Evolutionary conservation across 2,329 filamentous ascomycete species (phyloP).

Genomic region (Sporothrix brunneoviolacea): DNA sequence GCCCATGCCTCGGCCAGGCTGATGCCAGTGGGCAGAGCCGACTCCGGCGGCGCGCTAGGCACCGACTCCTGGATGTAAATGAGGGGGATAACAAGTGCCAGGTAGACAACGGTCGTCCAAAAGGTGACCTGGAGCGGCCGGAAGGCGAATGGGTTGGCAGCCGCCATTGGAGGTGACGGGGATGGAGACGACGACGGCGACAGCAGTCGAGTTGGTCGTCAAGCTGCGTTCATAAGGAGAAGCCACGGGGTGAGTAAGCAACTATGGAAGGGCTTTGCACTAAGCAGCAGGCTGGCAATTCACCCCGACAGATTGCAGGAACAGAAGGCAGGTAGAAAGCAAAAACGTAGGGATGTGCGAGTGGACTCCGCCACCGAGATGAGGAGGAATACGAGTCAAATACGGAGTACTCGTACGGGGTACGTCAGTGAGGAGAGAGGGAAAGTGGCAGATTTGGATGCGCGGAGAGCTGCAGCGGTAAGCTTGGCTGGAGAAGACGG

Average conservation of each 20-base stretch:
- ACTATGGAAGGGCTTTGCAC: not conserved
- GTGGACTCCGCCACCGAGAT: too few species aligned
- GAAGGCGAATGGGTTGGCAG: constrained; percentile 62
- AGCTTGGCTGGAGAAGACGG: not conserved
- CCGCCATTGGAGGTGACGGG: constrained; percentile 9
- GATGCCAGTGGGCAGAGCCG: constrained; percentile 50
- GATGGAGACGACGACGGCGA: not conserved
- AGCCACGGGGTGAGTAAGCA: not conserved
- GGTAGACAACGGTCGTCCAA: constrained; percentile 68
- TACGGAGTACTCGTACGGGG: too few species aligned
- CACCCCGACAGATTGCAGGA: too few species aligned
- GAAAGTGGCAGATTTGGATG: too few species aligned
- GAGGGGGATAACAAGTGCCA: constrained; percentile 67
- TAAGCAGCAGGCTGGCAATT: too few species aligned
- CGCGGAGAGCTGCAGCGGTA: too few species aligned
- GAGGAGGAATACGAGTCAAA: too few species aligned
- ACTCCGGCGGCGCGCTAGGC: constrained; percentile 54
- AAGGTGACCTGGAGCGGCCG: constrained; percentile 74
- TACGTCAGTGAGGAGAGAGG: too few species aligned
- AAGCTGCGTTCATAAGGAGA: not conserved
- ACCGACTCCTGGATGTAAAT: constrained; percentile 71
- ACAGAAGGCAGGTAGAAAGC: too few species aligned
- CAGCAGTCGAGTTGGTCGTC: too few species aligned
- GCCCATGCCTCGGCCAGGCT: constrained; percentile 82
- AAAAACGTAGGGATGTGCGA: too few species aligned